These are phyloP conservation scores for Salix suchowensis DNA, from an alignment of 345 rosid species.

Conservation along the genomic window DNA sequence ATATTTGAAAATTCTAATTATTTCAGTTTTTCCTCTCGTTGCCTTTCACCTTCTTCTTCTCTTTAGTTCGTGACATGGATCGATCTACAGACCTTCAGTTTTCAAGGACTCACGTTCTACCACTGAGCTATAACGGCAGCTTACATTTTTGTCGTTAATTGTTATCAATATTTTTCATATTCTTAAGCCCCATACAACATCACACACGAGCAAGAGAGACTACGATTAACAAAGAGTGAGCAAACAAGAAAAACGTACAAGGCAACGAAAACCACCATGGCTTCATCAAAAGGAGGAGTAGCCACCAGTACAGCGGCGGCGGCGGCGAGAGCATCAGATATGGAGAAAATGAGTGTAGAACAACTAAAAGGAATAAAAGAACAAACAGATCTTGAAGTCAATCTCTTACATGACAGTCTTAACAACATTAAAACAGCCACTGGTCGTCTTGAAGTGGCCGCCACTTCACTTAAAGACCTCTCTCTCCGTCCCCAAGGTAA, in stretches of 20 bases:
- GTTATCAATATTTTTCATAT: no score
- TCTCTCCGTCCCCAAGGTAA: conserved; percentile 68
- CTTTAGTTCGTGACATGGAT: conserved; percentile 15
- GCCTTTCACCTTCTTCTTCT: no score
- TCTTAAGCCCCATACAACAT: no score
- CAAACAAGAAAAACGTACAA: neutral
- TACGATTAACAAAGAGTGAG: no score
- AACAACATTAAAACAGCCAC: conserved; percentile 96
- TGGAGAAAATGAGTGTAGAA: conserved; percentile 86
- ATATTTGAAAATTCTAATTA: no score
- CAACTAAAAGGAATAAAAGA: conserved; percentile 85
- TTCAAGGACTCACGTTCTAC: conserved; percentile 89
- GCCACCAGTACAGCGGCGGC: neutral
- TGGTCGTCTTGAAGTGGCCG: conserved; percentile 67
- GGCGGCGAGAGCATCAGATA: conserved; percentile 8
- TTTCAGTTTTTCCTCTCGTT: no score
- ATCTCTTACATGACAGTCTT: conserved; percentile 87
- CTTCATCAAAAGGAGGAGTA: neutral
- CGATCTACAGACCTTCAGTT: conserved; percentile 84
- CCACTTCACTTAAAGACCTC: conserved; percentile 77
- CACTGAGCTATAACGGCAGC: conserved; percentile 79
- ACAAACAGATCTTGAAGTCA: conserved; percentile 86
- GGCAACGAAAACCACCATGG: neutral
- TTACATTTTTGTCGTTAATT: no score
- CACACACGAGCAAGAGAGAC: no score